phyloP scores from a whole-genome alignment of 2,329 filamentous ascomycete genomes.

The Neonectria punicea region DNA sequence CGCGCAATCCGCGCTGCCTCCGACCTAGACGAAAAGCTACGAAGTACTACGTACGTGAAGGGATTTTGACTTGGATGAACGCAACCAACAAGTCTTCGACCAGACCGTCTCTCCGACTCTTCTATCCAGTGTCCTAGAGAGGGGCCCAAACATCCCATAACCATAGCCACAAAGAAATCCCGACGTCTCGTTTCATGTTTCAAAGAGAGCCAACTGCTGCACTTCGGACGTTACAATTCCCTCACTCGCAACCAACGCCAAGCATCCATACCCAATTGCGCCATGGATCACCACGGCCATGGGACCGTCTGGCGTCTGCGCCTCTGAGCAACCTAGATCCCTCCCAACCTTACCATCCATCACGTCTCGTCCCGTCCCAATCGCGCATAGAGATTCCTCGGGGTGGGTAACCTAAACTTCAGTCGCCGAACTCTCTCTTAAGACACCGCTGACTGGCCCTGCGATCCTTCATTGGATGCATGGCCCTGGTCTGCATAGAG shows the following conservation, averaged over 20 bases:
- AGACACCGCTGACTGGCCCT: background rate
- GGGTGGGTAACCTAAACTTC: background rate
- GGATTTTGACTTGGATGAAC: background rate
- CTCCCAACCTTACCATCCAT: background rate
- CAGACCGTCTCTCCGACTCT: background rate
- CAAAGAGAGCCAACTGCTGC: background rate
- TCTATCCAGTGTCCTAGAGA: background rate
- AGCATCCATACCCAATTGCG: constrained; percentile 6
- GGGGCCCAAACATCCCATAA: background rate
- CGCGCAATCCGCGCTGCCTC: background rate
- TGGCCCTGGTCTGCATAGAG: constrained; percentile 4
- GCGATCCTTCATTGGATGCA: background rate
- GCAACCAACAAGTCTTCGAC: background rate
- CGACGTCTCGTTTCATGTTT: constrained; percentile 6
- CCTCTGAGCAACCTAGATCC: background rate
- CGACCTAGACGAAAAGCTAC: background rate
- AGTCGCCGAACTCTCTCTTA: constrained; percentile 2
- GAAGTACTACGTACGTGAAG: background rate
- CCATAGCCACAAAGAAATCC: background rate
- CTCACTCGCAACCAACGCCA: constrained; percentile 10
- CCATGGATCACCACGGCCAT: constrained; percentile 16
- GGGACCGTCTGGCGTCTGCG: background rate
- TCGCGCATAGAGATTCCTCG: constrained; percentile 7
- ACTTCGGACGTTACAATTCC: constrained; percentile 14
- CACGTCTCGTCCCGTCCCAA: constrained; percentile 4